Conservation (phyloP, 352 stramenopile species). For the Pilasporangium apinafurcum region DNA sequence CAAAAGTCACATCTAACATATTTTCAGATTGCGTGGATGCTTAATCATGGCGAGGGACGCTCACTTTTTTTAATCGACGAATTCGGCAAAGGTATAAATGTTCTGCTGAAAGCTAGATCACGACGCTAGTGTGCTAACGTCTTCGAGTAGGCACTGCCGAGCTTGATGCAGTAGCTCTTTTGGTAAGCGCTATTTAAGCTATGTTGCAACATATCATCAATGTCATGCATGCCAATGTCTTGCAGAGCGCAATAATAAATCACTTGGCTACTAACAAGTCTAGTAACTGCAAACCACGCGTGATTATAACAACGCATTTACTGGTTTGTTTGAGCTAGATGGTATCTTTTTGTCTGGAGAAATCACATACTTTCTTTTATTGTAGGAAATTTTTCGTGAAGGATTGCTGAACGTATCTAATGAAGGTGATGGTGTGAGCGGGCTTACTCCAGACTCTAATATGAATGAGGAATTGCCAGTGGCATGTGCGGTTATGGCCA, state of each 20-base stretch:
- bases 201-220: not conserved
- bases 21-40: slow-evolving; percentile 73
- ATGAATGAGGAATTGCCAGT: slow-evolving; percentile 9
- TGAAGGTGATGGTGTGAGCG: not conserved
- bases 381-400: slow-evolving; percentile 58
- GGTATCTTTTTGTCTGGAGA: not conserved
- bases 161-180: slow-evolving; percentile 61
- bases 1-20: too few species aligned
- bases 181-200: slow-evolving; percentile 41
- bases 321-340: slow-evolving; percentile 35
- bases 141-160: slow-evolving; percentile 50
- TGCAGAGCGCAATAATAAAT: slow-evolving; percentile 52
- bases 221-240: slow-evolving; percentile 5
- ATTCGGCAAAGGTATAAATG: slow-evolving; percentile 78
- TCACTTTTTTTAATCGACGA: slow-evolving; percentile 84
- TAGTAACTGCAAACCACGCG: slow-evolving; percentile 25
- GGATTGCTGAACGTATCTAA: slow-evolving; percentile 18
- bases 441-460: not conserved
- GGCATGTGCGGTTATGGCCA: slow-evolving; percentile 55
- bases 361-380: not conserved
- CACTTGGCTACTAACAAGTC: slow-evolving; percentile 32
- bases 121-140: not conserved
- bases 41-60: slow-evolving; percentile 51
- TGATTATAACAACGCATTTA: slow-evolving; percentile 79
- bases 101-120: not conserved